phyloP scores from a whole-genome alignment of 2,329 filamentous ascomycete species.

The Colletotrichum sp. region DNA sequence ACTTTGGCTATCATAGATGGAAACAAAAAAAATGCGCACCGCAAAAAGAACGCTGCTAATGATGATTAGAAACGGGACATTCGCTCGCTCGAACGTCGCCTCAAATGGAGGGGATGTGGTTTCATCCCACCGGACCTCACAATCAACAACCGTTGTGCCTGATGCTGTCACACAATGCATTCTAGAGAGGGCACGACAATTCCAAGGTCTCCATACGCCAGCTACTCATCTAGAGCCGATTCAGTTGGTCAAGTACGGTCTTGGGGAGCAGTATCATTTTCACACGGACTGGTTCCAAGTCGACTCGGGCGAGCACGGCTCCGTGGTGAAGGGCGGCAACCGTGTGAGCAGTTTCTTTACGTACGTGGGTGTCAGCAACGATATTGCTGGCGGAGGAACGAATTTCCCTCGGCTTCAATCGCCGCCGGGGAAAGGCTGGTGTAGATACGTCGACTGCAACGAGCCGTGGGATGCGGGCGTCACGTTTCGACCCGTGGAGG shows the following conservation, averaged over 20 bases:
- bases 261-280: conserved; percentile 42
- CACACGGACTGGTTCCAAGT: conserved; percentile 46
- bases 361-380: conserved; percentile 39
- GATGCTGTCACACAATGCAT: conserved; percentile 41
- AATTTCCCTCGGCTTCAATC: conserved; percentile 42
- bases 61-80: conserved; percentile 36
- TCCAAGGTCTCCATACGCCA: conserved; percentile 41
- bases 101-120: conserved; percentile 31
- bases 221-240: conserved; percentile 40
- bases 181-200: conserved; percentile 40
- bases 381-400: conserved; percentile 43
- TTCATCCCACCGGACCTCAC: conserved; percentile 35
- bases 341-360: conserved; percentile 44
- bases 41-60: neutral
- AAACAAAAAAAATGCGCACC: neutral
- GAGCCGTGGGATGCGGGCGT: conserved; percentile 43
- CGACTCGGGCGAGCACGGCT: conserved; percentile 23
- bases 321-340: conserved; percentile 39
- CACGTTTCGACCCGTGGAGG: conserved; percentile 40
- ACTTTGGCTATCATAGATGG: neutral
- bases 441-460: conserved; percentile 43
- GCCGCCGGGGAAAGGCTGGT: conserved; percentile 40
- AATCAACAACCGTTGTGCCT: conserved; percentile 40
- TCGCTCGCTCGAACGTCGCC: conserved; percentile 39
- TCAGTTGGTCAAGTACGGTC: conserved; percentile 43